phyloP scores from a whole-genome alignment of 2,329 filamentous ascomycete species.

The Diaporthe vaccinii region DNA sequence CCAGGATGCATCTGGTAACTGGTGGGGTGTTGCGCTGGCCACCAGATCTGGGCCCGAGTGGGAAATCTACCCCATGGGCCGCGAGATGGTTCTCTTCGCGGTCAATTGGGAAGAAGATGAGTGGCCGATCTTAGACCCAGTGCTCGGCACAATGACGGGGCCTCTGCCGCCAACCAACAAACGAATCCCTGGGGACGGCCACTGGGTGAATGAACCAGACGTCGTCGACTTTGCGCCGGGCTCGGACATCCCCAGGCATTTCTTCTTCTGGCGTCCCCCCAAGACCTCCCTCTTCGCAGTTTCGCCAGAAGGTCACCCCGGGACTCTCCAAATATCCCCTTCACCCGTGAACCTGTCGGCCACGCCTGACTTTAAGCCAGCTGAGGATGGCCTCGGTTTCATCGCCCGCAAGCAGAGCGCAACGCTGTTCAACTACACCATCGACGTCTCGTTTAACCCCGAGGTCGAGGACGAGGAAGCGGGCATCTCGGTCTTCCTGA shows the following conservation, averaged over 20 bases:
- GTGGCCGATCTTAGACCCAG: constrained; percentile 61
- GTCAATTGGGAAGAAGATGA: constrained; percentile 62
- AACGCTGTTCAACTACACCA: constrained; percentile 50
- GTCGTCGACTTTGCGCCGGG: constrained; percentile 56
- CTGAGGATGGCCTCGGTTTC: constrained; percentile 47
- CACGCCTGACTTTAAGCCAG: constrained; percentile 39
- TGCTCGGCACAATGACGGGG: constrained; percentile 60
- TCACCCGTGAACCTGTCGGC: constrained; percentile 48
- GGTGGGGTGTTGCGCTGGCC: constrained; percentile 65
- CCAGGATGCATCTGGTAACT: constrained; percentile 59
- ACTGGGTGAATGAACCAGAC: constrained; percentile 59
- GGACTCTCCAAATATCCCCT: constrained; percentile 46
- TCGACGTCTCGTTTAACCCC: constrained; percentile 47
- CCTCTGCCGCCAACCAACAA: constrained; percentile 52
- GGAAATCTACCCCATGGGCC: constrained; percentile 64
- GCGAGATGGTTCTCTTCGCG: constrained; percentile 64
- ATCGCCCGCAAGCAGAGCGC: constrained; percentile 50
- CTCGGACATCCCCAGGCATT: constrained; percentile 47
- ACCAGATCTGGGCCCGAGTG: constrained; percentile 59
- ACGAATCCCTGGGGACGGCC: constrained; percentile 55
- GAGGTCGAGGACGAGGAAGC: constrained; percentile 48
- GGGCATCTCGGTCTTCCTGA: constrained; percentile 52
- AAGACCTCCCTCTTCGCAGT: constrained; percentile 45
- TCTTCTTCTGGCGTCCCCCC: constrained; percentile 52
- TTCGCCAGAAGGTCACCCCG: constrained; percentile 39